Evolutionary conservation across 2,329 filamentous ascomycete species (phyloP).

Genomic region (Graphiopsis chlorocephala): DNA sequence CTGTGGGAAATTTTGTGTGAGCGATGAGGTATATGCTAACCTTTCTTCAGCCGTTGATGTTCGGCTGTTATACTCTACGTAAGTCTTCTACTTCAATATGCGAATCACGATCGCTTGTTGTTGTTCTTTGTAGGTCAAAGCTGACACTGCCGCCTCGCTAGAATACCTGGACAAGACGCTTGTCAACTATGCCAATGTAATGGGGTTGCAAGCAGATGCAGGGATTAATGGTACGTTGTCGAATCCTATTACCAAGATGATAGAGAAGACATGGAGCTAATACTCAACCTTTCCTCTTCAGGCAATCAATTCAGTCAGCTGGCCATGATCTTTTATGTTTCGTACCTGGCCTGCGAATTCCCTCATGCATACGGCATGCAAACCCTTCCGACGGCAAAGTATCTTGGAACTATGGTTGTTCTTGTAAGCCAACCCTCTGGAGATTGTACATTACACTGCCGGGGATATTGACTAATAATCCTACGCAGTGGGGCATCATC

Average conservation of each 20-base stretch:
- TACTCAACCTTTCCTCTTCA: background rate
- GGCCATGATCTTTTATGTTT: conserved; percentile 63
- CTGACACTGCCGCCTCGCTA: background rate
- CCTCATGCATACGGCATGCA: conserved; percentile 59
- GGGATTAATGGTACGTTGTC: conserved; percentile 50
- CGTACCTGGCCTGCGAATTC: conserved; percentile 57
- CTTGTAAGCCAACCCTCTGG: conserved; percentile 43
- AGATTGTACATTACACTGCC: background rate
- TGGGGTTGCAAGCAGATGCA: conserved; percentile 59
- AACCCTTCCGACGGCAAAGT: conserved; percentile 58
- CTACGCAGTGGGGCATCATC: conserved; percentile 63
- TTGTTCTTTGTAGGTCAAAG: background rate
- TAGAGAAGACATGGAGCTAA: background rate
- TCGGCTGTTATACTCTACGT: conserved; percentile 58
- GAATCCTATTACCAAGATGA: background rate
- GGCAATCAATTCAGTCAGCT: conserved; percentile 58
- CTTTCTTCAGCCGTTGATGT: conserved; percentile 52
- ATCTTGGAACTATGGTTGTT: conserved; percentile 47
- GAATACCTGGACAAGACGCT: conserved; percentile 43
- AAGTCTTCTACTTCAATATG: conserved; percentile 40
- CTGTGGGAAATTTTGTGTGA: background rate
- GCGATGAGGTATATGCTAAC: background rate
- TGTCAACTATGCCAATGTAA: conserved; percentile 62
- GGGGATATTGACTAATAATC: background rate
- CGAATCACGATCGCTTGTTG: conserved; percentile 15